Conservation (phyloP, 148 eudicot species). For the Fagopyrum esculentum region DNA sequence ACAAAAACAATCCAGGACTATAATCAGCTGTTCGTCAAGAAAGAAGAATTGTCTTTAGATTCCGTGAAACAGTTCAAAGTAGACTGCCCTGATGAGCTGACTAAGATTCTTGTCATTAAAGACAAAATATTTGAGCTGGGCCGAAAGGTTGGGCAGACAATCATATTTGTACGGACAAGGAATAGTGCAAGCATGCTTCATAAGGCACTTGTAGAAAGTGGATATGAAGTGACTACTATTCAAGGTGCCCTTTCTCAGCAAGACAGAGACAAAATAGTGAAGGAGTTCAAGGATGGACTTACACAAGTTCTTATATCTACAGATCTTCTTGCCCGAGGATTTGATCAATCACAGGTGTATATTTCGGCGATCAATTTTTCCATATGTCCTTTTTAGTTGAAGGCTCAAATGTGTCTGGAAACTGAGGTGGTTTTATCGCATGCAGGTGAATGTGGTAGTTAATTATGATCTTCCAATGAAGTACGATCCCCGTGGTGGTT, state of each 20-base stretch:
- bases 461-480: constrained; percentile 78
- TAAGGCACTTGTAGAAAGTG: constrained; percentile 51
- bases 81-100: constrained; percentile 64
- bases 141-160: constrained; percentile 75
- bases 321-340: neutral
- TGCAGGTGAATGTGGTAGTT: constrained; percentile 80
- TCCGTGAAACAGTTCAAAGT: constrained; percentile 86
- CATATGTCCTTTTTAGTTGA: neutral
- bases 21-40: constrained; percentile 78
- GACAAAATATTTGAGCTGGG: constrained; percentile 76
- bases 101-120: constrained; percentile 58
- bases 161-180: constrained; percentile 71
- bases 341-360: neutral
- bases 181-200: constrained; percentile 56
- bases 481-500: constrained; percentile 16
- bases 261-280: constrained; percentile 45
- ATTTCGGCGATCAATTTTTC: neutral
- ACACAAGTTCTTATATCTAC: neutral
- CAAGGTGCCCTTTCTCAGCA: constrained; percentile 75
- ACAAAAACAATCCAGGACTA: constrained; percentile 49
- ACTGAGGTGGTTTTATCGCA: constrained; percentile 2
- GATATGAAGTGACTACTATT: constrained; percentile 88
- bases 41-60: constrained; percentile 74
- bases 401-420: neutral
- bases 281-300: neutral